Base-by-base conservation (phyloP, 2,329 filamentous ascomycete species). In the Talaromyces verruculosus region DNA sequence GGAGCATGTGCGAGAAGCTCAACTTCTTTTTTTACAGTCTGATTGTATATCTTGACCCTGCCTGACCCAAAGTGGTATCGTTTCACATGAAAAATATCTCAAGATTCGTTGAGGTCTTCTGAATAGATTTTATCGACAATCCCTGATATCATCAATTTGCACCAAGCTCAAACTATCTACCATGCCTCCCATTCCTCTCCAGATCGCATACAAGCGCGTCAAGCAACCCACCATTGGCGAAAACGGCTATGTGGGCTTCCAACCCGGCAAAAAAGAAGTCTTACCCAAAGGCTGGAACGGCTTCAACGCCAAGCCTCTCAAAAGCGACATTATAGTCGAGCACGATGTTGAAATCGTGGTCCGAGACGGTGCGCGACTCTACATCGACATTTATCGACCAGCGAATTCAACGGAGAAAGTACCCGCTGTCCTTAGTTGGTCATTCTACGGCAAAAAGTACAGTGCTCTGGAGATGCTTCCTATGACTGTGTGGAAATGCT, bases 371-470 rank as follows among this genome's bases (percentile, higher is more conserved):
- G 72, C 67, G 11, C 72, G 71, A 0, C 72, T 84, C 0, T 83
- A 82, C 67, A 74, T 74, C 8, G 82, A 84, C 59, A 75, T 84
- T 39, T 83, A 81, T 68, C 74, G 82, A 5, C 81, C 81, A 0
- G 72, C 78, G 1, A 70, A 72, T 33, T 64, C 66, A 17, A 64
- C 68, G n/a, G 78, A 75, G 51, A 58, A 64, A 37, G 70, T 82
- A 0, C 81, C 82, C 1, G 81, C 80, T 1, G 71, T 83, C 28
- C 68, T 84, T 1, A 75, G 74, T 59, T 84, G 80, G 80, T 78
- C 75, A 6, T 77, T 76, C 15, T 84, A 80, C 66, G 82, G 82
- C 22, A 84, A 84, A 68, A 78, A 80, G 65, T 80, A 77, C 65
- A 77, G 73, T 17, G 76, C 76, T 17, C 68, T 81, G 15, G 70